phyloP scores from a whole-genome alignment of 2,329 filamentous ascomycete genomes.

The Penicillium griseofulvum region DNA sequence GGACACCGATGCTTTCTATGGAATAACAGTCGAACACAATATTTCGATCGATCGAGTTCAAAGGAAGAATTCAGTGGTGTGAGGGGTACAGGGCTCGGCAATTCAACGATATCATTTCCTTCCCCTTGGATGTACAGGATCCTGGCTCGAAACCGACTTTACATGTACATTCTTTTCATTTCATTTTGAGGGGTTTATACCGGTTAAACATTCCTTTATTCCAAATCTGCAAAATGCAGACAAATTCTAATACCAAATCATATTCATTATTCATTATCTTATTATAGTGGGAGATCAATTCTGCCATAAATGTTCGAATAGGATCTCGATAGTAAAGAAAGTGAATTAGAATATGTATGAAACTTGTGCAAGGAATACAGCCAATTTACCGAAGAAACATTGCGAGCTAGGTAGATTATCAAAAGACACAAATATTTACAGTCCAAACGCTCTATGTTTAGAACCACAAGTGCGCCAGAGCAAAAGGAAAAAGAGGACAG shows the following conservation, averaged over 20 bases:
- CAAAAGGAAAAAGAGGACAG: constrained; percentile 5
- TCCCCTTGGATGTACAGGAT: not conserved
- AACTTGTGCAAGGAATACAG: not conserved
- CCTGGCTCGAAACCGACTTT: not conserved
- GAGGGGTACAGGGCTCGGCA: not conserved
- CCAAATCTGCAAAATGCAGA: not conserved
- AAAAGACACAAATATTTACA: constrained; percentile 21
- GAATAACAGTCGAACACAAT: constrained; percentile 32
- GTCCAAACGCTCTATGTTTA: constrained; percentile 27
- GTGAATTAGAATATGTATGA: not conserved
- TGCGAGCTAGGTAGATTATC: not conserved
- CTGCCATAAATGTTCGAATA: not conserved
- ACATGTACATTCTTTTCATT: not conserved
- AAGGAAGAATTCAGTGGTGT: constrained; percentile 11
- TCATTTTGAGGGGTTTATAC: not conserved
- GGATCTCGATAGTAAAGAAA: not conserved
- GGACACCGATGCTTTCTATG: constrained; percentile 19
- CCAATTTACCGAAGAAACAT: not conserved
- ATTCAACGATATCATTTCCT: not conserved
- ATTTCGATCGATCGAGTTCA: constrained; percentile 26
- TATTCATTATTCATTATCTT: not conserved
- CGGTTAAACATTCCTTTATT: too few species aligned
- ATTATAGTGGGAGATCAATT: not conserved
- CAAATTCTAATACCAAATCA: not conserved
- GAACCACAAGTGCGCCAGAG: constrained; percentile 20